Percentiles rank a stretch among this genome's conserved stretches.
phyloP scores from a whole-genome alignment of 2,329 filamentous ascomycete genomes.

The Cercospora brassicicola region DNA sequence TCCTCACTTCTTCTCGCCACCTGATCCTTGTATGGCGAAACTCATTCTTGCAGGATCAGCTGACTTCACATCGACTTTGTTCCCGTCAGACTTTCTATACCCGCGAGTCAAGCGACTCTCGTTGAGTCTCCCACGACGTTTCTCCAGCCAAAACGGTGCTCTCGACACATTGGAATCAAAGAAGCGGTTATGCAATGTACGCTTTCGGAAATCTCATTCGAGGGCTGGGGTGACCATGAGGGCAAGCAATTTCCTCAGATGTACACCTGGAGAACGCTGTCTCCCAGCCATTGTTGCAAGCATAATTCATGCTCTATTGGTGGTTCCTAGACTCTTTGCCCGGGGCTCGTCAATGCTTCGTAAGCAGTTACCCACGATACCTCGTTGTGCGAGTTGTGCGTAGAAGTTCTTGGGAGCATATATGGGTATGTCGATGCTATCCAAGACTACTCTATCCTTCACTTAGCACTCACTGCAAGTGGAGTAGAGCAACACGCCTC shows the following conservation, averaged over 20 bases:
- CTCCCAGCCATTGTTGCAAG: not conserved
- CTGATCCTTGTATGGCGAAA: not conserved
- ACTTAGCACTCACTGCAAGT: not conserved
- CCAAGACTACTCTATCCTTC: not conserved
- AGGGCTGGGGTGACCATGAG: not conserved
- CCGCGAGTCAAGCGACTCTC: not conserved
- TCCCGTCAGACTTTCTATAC: not conserved
- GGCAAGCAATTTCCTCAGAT: not conserved
- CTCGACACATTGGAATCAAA: not conserved
- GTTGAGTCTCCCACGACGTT: not conserved
- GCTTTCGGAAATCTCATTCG: not conserved
- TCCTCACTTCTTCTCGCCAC: not conserved
- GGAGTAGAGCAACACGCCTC: not conserved
- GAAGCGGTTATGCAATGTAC: not conserved
- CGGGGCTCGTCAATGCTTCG: not conserved
- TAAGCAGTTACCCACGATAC: not conserved
- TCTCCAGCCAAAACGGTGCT: not conserved
- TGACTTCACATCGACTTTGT: not conserved
- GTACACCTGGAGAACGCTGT: not conserved
- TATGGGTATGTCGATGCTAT: not conserved
- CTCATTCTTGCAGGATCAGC: not conserved
- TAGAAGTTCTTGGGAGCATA: not conserved
- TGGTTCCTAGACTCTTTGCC: not conserved
- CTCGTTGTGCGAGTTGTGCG: not conserved
- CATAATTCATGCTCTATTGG: not conserved